Conservation (phyloP, 441 rosid species). For the Aquilaria agallochum region DNA sequence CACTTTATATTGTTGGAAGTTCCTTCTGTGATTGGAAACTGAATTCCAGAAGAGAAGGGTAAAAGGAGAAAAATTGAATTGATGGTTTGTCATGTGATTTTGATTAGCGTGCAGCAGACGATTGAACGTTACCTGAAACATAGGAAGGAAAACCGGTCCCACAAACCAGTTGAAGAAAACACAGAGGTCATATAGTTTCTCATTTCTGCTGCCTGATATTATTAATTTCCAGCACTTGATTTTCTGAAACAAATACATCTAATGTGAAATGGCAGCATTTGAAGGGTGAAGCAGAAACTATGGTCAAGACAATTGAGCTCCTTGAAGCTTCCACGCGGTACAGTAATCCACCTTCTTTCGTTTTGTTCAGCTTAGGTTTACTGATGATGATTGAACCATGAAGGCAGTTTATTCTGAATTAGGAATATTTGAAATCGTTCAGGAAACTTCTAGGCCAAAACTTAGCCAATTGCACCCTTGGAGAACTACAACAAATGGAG, state of each 20-base stretch:
- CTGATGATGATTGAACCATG: too few species aligned
- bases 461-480: conserved; percentile 56
- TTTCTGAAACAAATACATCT: conserved; percentile 1
- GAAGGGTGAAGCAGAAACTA: conserved; percentile 63
- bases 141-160: conserved; percentile 46
- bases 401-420: too few species aligned
- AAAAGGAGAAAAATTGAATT: too few species aligned
- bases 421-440: background rate
- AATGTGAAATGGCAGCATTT: conserved; percentile 44
- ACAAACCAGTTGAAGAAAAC: conserved; percentile 47
- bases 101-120: conserved; percentile 67
- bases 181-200: conserved; percentile 42
- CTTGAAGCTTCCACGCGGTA: conserved; percentile 83
- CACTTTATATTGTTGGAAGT: too few species aligned
- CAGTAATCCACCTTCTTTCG: too few species aligned
- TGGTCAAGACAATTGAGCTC: conserved; percentile 72
- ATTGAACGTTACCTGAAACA: conserved; percentile 67
- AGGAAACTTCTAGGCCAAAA: conserved; percentile 87
- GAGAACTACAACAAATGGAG: conserved; percentile 73
- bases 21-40: too few species aligned
- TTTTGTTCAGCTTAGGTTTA: too few species aligned
- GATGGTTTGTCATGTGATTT: too few species aligned
- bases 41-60: too few species aligned
- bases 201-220: background rate
- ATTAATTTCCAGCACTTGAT: background rate